Base-by-base conservation (phyloP, 2,329 filamentous ascomycete genomes). In the Alternaria rosae region DNA sequence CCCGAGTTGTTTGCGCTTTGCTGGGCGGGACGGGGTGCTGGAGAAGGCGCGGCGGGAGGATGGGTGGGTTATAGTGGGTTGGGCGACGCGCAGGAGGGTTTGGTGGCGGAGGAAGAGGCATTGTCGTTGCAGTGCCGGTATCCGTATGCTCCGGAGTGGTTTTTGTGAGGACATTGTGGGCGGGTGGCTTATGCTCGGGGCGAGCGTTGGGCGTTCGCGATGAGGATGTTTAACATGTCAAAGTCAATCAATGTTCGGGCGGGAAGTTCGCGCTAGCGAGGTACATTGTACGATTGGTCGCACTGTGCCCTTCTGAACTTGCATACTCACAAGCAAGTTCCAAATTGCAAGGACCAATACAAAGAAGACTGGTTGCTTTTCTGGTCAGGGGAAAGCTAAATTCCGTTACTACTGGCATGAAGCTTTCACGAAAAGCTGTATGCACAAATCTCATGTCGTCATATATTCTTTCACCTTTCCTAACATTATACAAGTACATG, bases 61-160 rank as follows among this genome's bases (percentile, higher is more conserved):
- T 51, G 47, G 47, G 13, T 51, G 47, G 47, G 47, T 51, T n/a
- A 60, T 41, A 10, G 64, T 38, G 28, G 65, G 48, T 48, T 53
- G 44, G 41, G 48, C 21, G 42, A 54, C 28, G 51, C 50, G 50
- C 59, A 53, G 30, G 55, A 52, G 54, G 17, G 41, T 52, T 53
- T 58, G 60, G 35, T 47, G 67, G 17, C 64, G 68, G 10, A 67
- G 66, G 64, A 71, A 68, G 55, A 74, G 65, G 45, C 73, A 76
- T 71, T 75, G 74, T 43, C 67, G 73, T 41, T 69, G 67, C 17
- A 76, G 60, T 21, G 63, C 64, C 15, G 65, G 61, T 62, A 65
- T 69, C 59, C 70, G 71, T 25, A 65, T 53, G 55, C 67, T 67
- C 38, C 72, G 68, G 25, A 71, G 59, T 2, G 73, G 73, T 28